These are phyloP conservation scores for Trichoderma asperellum DNA, from an alignment of 2,329 filamentous ascomycete species.

Conservation along the genomic window DNA sequence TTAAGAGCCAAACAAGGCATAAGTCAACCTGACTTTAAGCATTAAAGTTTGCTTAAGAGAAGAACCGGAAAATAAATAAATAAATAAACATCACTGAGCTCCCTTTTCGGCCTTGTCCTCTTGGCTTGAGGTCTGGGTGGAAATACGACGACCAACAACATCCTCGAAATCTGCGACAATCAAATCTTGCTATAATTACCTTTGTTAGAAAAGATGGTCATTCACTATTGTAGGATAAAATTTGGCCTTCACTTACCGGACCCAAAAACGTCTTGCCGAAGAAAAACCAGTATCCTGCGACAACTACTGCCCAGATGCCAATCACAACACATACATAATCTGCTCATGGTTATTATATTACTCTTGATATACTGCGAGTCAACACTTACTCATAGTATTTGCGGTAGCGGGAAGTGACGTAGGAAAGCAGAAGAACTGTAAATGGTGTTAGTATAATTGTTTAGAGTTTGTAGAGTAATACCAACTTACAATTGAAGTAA, in stretches of 20 bases:
- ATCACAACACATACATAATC: conserved; percentile 20
- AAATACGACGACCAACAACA: conserved; percentile 7
- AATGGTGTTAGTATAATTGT: background rate
- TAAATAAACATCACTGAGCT: background rate
- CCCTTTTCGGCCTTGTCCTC: conserved; percentile 19
- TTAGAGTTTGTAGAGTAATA: background rate
- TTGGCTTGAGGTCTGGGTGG: conserved; percentile 1
- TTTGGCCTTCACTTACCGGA: background rate
- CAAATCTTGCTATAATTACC: conserved; percentile 10
- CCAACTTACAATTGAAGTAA: conserved; percentile 14
- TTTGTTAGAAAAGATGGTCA: background rate
- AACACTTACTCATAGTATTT: conserved; percentile 14
- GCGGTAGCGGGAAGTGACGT: conserved; percentile 1
- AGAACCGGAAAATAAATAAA: background rate
- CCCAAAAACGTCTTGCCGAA: conserved; percentile 14
- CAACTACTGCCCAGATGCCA: conserved; percentile 15
- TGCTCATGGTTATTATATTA: background rate
- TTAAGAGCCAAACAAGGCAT: background rate
- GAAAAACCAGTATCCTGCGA: conserved; percentile 8
- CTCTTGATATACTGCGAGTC: background rate
- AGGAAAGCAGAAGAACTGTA: conserved; percentile 18
- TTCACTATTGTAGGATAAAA: background rate
- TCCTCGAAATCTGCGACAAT: conserved; percentile 7
- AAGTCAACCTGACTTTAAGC: background rate
- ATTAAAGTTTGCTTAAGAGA: background rate